phyloP scores from a whole-genome alignment of 108 stramenopile genomes.

The Epipyxis sp. region DNA sequence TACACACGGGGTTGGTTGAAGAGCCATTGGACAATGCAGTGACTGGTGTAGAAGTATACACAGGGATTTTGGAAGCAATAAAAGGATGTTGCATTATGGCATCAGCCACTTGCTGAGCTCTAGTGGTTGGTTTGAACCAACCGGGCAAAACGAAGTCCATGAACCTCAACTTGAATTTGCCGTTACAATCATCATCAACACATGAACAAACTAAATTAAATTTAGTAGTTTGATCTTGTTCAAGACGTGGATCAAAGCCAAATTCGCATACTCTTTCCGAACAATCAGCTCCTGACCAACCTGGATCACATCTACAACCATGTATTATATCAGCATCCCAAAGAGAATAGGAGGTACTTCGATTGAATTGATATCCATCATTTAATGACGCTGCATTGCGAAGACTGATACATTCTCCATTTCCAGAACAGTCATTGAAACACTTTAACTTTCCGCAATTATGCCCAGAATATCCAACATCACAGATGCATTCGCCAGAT shows the following conservation, averaged over 20 bases:
- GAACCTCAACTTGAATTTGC: neutral
- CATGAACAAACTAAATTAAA: slow-evolving; percentile 5
- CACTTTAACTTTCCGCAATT: slow-evolving; percentile 3
- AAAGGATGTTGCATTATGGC: neutral
- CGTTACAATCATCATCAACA: neutral
- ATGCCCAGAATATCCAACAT: neutral
- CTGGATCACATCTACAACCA: slow-evolving; percentile 5
- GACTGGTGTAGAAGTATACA: neutral
- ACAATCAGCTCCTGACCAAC: neutral
- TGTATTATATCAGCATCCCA: slow-evolving; percentile 16
- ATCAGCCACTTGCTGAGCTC: neutral
- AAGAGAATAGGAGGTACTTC: neutral
- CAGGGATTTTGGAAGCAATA: neutral
- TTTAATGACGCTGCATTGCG: neutral
- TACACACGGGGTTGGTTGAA: neutral
- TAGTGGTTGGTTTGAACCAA: neutral
- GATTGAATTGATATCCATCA: slow-evolving; percentile 6
- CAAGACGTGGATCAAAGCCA: slow-evolving; percentile 10
- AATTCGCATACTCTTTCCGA: neutral
- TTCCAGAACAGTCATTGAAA: slow-evolving; percentile 1
- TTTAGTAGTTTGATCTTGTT: neutral
- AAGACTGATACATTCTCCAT: neutral
- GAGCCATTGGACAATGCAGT: neutral
- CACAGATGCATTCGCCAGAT: neutral
- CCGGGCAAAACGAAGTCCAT: neutral